phyloP scores from a whole-genome alignment of 257 asterid genomes.

The Nicotiana benthamiana region DNA sequence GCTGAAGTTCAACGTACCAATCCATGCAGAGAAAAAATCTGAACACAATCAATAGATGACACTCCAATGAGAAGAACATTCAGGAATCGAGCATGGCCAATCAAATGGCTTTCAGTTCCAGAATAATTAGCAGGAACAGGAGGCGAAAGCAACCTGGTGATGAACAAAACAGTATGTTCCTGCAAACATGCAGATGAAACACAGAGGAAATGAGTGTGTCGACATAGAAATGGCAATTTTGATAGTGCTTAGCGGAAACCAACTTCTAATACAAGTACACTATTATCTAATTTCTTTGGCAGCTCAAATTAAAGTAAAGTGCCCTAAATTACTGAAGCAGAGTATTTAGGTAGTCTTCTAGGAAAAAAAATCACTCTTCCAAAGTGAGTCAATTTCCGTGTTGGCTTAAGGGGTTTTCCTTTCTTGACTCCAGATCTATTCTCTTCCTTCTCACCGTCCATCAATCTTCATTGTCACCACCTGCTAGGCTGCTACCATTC shows the following conservation, averaged over 20 bases:
- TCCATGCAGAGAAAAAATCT: slow-evolving; percentile 89
- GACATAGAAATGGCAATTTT: neutral
- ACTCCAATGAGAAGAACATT: slow-evolving; percentile 82
- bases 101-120: slow-evolving; percentile 79
- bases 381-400: neutral
- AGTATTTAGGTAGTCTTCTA: neutral
- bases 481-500: neutral
- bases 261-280: neutral
- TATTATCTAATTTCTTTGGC: neutral
- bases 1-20: slow-evolving; percentile 66
- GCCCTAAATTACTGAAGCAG: neutral
- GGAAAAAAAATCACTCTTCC: neutral
- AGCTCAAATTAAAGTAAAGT: neutral
- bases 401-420: neutral
- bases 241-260: neutral
- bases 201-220: neutral
- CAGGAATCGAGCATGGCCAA: slow-evolving; percentile 75
- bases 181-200: slow-evolving; percentile 34
- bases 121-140: slow-evolving; percentile 59
- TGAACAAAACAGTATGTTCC: slow-evolving; percentile 74
- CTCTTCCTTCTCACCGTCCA: neutral
- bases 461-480: neutral
- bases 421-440: neutral
- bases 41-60: slow-evolving; percentile 63
- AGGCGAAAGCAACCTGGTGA: slow-evolving; percentile 80